These are phyloP conservation scores for Ascoidea tarda DNA, from an alignment of 805 yeast species.

Conservation along the genomic window DNA sequence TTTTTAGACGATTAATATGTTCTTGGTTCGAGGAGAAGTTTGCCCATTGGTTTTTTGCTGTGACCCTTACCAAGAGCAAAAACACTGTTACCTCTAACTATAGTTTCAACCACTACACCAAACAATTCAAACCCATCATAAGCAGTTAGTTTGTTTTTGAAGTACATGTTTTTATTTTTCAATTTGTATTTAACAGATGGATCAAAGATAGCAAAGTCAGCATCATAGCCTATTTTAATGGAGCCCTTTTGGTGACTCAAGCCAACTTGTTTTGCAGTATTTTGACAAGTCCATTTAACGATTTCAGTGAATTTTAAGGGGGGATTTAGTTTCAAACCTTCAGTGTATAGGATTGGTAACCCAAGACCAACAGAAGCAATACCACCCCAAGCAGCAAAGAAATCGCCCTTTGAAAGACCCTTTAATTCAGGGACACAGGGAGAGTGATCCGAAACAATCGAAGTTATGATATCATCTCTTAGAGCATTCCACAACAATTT, in stretches of 20 bases:
- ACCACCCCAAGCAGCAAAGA: conserved; percentile 94
- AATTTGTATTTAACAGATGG: conserved; percentile 36
- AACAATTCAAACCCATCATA: conserved; percentile 55
- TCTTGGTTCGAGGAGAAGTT: conserved; percentile 47
- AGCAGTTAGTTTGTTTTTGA: conserved; percentile 83
- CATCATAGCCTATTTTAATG: conserved; percentile 66
- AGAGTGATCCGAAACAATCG: conserved; percentile 91
- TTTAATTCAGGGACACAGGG: conserved; percentile 92
- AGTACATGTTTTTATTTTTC: conserved; percentile 41
- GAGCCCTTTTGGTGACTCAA: conserved; percentile 58
- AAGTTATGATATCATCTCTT: conserved; percentile 45
- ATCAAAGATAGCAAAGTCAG: conserved; percentile 79
- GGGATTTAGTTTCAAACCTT: conserved; percentile 38
- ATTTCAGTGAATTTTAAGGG: conserved; percentile 47
- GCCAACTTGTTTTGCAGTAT: conserved; percentile 82
- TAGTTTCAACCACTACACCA: conserved; percentile 71
- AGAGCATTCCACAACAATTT: conserved; percentile 68
- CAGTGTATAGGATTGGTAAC: conserved; percentile 67
- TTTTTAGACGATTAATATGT: background rate
- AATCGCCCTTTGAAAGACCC: conserved; percentile 71
- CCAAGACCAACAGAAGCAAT: conserved; percentile 90
- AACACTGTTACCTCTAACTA: conserved; percentile 62
- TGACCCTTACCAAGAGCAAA: conserved; percentile 41
- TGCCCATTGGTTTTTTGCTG: conserved; percentile 42
- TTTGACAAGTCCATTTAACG: conserved; percentile 64